phyloP scores from a whole-genome alignment of 306 rosid species.

The Purshia tridentata region DNA sequence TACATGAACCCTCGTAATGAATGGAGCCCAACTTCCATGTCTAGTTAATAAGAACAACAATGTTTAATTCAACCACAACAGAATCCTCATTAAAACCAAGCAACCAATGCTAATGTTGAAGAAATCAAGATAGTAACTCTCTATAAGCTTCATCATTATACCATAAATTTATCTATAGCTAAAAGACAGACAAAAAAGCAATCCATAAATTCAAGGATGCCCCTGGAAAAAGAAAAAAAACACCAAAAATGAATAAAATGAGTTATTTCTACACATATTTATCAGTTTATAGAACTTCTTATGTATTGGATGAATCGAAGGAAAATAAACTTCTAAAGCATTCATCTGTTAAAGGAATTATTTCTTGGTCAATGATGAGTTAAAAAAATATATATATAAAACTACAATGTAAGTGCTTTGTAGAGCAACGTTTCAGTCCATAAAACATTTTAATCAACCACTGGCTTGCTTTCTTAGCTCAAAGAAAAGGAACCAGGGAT shows the following conservation, averaged over 20 bases:
- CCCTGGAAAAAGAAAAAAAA: not conserved
- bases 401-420: not conserved
- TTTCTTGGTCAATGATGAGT: not conserved
- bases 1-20: not conserved
- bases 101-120: not conserved
- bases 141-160: not conserved
- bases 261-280: no score
- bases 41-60: not conserved
- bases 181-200: not conserved
- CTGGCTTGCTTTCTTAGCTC: not conserved
- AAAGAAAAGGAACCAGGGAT: not conserved
- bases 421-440: not conserved
- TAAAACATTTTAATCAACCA: not conserved
- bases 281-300: no score
- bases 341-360: not conserved
- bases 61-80: not conserved
- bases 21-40: constrained; percentile 2
- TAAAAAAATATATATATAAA: no score
- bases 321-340: not conserved
- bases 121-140: not conserved
- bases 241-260: no score
- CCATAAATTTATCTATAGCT: not conserved
- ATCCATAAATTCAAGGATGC: no score
- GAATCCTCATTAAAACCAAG: not conserved
- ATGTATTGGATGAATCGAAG: no score